A percentile compares a stretch with the other conserved stretches of the same genome.
Conservation (phyloP, 1,284 basidiomycete genomes). For the Volvariella surrecta region DNA sequence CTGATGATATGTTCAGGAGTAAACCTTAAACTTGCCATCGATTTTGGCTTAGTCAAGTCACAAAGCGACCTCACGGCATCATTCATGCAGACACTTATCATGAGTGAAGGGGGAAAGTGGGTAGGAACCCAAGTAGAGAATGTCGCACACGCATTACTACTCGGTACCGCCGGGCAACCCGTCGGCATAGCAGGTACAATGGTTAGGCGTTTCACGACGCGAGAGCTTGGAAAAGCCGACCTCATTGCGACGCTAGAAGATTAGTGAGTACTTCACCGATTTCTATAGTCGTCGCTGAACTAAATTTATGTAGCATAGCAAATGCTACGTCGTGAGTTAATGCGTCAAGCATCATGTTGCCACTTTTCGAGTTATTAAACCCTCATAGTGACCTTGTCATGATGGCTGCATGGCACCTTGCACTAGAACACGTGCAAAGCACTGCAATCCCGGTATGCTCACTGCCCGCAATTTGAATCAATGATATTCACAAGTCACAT, state of each 20-base stretch:
- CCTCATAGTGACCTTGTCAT: slow-evolving; percentile 48
- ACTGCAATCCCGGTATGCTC: slow-evolving; percentile 55
- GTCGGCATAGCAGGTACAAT: slow-evolving; percentile 56
- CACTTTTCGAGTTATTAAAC: background rate
- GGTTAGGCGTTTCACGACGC: slow-evolving; percentile 70
- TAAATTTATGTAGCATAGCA: slow-evolving; percentile 44
- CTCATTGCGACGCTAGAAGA: slow-evolving; percentile 73
- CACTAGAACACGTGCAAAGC: slow-evolving; percentile 39
- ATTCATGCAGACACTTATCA: slow-evolving; percentile 75
- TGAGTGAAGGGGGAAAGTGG: slow-evolving; percentile 85
- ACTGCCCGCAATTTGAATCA: slow-evolving; percentile 1
- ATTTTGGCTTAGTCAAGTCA: slow-evolving; percentile 66
- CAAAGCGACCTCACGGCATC: slow-evolving; percentile 76
- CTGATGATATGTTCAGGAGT: slow-evolving; percentile 35
- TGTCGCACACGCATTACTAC: slow-evolving; percentile 51
- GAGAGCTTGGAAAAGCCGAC: slow-evolving; percentile 66
- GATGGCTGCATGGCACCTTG: slow-evolving; percentile 65
- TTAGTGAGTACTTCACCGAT: slow-evolving; percentile 49
- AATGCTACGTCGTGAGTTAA: slow-evolving; percentile 57
- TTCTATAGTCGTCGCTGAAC: slow-evolving; percentile 2
- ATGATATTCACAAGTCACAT: slow-evolving; percentile 4
- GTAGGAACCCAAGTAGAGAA: slow-evolving; percentile 50
- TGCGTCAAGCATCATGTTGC: background rate
- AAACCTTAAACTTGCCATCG: slow-evolving; percentile 77
- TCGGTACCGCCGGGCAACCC: slow-evolving; percentile 56